Evolutionary conservation across 1,284 basidiomycete species (phyloP).

Genomic region (Leccinum fallax): DNA sequence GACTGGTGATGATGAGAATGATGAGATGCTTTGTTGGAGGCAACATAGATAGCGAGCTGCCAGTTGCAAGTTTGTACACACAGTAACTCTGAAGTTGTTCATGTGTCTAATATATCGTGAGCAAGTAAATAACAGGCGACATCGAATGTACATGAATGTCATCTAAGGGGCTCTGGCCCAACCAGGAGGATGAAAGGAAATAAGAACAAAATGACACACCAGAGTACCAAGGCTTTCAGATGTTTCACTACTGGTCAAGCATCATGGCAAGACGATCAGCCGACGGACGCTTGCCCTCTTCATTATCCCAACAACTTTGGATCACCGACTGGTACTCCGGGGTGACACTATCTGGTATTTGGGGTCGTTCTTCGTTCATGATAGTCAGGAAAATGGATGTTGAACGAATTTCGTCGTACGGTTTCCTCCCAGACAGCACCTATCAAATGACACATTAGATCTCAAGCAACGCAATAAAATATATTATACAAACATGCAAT

Average conservation of each 20-base stretch:
- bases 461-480: background rate
- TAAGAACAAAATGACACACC: background rate
- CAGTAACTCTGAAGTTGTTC: too few relatives aligned
- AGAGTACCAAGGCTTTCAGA: background rate
- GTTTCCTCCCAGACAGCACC: slow-evolving; percentile 29
- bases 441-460: slow-evolving; percentile 19
- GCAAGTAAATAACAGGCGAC: too few relatives aligned
- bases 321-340: slow-evolving; percentile 16
- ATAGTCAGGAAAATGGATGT: slow-evolving; percentile 2
- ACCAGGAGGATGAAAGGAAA: background rate
- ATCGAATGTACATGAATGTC: background rate
- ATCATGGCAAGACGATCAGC: background rate
- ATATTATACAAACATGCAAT: slow-evolving; percentile 27
- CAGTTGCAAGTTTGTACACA: too few relatives aligned
- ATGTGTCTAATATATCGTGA: too few relatives aligned
- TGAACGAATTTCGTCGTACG: slow-evolving; percentile 16
- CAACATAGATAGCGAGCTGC: too few relatives aligned
- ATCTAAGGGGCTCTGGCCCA: background rate
- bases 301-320: slow-evolving; percentile 22
- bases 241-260: background rate
- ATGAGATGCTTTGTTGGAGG: too few relatives aligned
- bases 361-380: slow-evolving; percentile 17
- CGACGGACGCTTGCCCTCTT: slow-evolving; percentile 9
- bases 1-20: too few relatives aligned
- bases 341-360: slow-evolving; percentile 15